phyloP scores from a whole-genome alignment of 2,329 filamentous ascomycete genomes.

The Colletotrichum caudatum region DNA sequence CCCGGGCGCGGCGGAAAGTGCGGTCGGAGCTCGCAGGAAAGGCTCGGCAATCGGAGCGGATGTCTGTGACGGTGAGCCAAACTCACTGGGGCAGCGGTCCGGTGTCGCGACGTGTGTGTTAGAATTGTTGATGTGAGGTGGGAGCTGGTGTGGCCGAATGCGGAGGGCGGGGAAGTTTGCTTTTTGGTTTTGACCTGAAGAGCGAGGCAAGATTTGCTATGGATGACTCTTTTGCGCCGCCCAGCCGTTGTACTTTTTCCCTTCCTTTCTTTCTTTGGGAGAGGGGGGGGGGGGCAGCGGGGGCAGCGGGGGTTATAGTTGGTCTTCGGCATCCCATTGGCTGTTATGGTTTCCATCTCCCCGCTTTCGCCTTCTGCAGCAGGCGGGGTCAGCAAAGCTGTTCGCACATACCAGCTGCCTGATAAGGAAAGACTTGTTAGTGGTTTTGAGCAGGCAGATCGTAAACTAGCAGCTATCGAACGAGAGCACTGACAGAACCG shows the following conservation, averaged over 20 bases:
- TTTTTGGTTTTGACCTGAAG: constrained; percentile 40
- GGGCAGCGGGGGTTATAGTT: constrained; percentile 14
- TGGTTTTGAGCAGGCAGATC: constrained; percentile 4
- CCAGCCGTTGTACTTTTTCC: constrained; percentile 20
- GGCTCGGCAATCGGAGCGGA: constrained; percentile 32
- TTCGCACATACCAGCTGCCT: constrained; percentile 36
- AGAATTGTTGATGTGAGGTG: constrained; percentile 37
- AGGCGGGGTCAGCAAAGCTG: constrained; percentile 26
- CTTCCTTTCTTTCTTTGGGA: no score
- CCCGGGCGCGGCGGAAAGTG: constrained; percentile 35
- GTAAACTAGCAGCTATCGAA: constrained; percentile 1
- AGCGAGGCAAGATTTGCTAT: constrained; percentile 41
- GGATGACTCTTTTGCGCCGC: constrained; percentile 30
- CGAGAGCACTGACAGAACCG: constrained; percentile 30
- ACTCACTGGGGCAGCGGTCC: constrained; percentile 41
- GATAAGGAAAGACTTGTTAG: constrained; percentile 4
- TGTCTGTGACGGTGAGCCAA: constrained; percentile 36
- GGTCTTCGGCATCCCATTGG: constrained; percentile 25
- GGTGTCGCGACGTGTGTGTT: constrained; percentile 43
- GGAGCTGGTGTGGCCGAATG: constrained; percentile 41
- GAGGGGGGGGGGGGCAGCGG: no score
- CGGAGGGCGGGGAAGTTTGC: constrained; percentile 42
- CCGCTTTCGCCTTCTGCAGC: constrained; percentile 33
- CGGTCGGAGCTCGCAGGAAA: constrained; percentile 32
- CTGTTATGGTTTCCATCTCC: not conserved